A percentile compares a stretch with the other conserved stretches of the same genome.
These are phyloP conservation scores for Byssoonygena ceratinophila DNA, from an alignment of 2,329 filamentous ascomycete species.

Conservation along the genomic window DNA sequence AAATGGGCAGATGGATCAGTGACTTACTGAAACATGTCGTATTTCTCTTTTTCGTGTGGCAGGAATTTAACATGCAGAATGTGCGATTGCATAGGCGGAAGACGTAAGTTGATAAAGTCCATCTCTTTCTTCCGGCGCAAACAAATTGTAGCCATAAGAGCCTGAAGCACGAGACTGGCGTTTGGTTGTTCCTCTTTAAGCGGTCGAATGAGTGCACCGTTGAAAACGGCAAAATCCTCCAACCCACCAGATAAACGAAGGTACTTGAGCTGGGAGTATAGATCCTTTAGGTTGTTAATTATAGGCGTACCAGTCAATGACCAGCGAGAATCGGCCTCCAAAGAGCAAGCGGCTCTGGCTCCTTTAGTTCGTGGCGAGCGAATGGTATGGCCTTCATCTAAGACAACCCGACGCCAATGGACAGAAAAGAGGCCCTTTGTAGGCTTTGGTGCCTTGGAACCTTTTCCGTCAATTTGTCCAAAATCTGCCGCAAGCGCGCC, in stretches of 20 bases:
- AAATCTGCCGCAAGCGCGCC: constrained; percentile 62
- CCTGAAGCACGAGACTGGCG: constrained; percentile 57
- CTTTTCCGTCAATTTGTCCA: constrained; percentile 39
- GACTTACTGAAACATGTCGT: constrained; percentile 58
- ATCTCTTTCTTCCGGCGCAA: constrained; percentile 78
- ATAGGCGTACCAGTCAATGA: constrained; percentile 72
- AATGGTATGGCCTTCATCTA: constrained; percentile 77
- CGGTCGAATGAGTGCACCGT: constrained; percentile 58
- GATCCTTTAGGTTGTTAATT: constrained; percentile 68
- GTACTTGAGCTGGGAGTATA: constrained; percentile 71
- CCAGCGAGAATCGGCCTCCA: constrained; percentile 66
- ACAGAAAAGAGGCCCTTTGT: constrained; percentile 50
- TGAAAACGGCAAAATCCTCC: constrained; percentile 63
- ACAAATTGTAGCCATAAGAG: constrained; percentile 69
- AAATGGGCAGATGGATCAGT: not conserved
- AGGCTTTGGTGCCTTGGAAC: constrained; percentile 33
- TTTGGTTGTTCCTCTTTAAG: constrained; percentile 48
- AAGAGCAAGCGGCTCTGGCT: constrained; percentile 54
- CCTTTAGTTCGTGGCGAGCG: constrained; percentile 66
- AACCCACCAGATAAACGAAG: constrained; percentile 65
- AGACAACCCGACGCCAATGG: constrained; percentile 66
- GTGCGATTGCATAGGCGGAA: constrained; percentile 68
- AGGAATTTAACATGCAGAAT: constrained; percentile 65
- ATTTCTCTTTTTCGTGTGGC: constrained; percentile 63
- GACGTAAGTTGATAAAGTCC: constrained; percentile 69